Evolutionary conservation across 306 rosid species (phyloP), one percentile per base, ranked within the genome.

Genomic region (Ormosia semicastrata): DNA sequence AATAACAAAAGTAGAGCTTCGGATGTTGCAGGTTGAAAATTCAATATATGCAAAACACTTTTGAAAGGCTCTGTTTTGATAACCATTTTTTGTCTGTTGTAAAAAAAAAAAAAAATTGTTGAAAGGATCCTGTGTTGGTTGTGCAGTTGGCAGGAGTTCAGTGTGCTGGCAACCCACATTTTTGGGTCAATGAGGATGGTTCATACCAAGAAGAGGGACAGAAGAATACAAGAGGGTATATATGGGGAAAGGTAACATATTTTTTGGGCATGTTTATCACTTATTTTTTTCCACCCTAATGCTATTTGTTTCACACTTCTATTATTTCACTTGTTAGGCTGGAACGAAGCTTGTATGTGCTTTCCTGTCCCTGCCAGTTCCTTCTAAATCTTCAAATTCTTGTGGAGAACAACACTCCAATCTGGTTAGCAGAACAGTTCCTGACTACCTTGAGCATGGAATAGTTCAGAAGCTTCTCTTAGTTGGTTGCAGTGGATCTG

Each of bases 151-250:
- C 98, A 8, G 99, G 99, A 70, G 98, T 96, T 85, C 97, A 92
- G 36, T 92, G 97, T 88, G 99, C 98, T 70, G 99, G 99, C 58
- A 90, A 96, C 85, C 99, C 98, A 29, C 99, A 96, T 85, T 96
- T 96, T 89, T 96, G 99, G 99, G 94, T 96, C 79, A 92, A 96
- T 77, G 99, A 96, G 43, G 99, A 96, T 79, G 99, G 99, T 49
- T 96, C 99, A 52, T 96, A 96, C 88, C 99, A 93, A 88, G 99
- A 96, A 84, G 99, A 96, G 94, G 99, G 99, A 56, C 99, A 96
- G 91, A 96, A 76, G 88, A 96, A 96, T 84, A 96, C 99, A 15
- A 90, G 94, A 88, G 99, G 99, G 32, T 96, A 86, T 83, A 89
- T 96, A 76, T 96, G 98, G 99, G 99, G 99, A 50, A 96, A 96